These are phyloP conservation scores for Leccinellum albellum DNA, from an alignment of 768 basidiomycete species.

Conservation along the genomic window DNA sequence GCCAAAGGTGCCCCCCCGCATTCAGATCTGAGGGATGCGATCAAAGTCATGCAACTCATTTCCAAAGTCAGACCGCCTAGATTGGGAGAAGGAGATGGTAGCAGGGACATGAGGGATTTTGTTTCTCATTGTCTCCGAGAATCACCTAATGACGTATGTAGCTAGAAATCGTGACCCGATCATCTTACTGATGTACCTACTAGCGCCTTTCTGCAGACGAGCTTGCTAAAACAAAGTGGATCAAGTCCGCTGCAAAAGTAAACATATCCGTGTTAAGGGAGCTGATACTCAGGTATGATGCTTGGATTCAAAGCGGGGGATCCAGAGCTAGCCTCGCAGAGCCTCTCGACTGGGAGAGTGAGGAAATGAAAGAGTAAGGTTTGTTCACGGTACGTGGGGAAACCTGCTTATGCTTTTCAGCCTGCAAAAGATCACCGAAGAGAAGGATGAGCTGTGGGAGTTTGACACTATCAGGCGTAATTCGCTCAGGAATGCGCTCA, in stretches of 20 bases:
- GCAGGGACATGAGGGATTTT: constrained; percentile 86
- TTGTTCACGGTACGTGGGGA: background rate
- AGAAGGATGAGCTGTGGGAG: constrained; percentile 57
- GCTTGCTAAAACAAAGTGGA: constrained; percentile 84
- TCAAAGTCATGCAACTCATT: constrained; percentile 86
- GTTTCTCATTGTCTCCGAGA: constrained; percentile 79
- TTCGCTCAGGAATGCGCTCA: constrained; percentile 24
- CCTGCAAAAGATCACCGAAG: constrained; percentile 19
- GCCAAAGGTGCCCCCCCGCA: constrained; percentile 94
- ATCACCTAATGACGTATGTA: constrained; percentile 68
- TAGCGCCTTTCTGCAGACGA: constrained; percentile 91
- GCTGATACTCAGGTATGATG: constrained; percentile 72
- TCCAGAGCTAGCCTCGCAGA: constrained; percentile 74
- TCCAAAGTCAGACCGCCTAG: constrained; percentile 80
- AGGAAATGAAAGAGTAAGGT: constrained; percentile 53
- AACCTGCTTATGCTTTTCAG: constrained; percentile 10
- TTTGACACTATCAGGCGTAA: constrained; percentile 67
- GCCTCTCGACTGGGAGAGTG: constrained; percentile 68
- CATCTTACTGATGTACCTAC: constrained; percentile 6
- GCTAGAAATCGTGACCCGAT: background rate
- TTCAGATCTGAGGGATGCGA: constrained; percentile 75
- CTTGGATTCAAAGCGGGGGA: constrained; percentile 63
- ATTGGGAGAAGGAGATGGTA: constrained; percentile 72
- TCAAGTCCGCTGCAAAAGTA: constrained; percentile 68
- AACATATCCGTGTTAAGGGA: constrained; percentile 72